A percentile compares a stretch with the other conserved stretches of the same genome.
These are phyloP conservation scores for Calcarisporium arbuscula DNA, from an alignment of 2,329 filamentous ascomycete genomes.

Conservation along the genomic window DNA sequence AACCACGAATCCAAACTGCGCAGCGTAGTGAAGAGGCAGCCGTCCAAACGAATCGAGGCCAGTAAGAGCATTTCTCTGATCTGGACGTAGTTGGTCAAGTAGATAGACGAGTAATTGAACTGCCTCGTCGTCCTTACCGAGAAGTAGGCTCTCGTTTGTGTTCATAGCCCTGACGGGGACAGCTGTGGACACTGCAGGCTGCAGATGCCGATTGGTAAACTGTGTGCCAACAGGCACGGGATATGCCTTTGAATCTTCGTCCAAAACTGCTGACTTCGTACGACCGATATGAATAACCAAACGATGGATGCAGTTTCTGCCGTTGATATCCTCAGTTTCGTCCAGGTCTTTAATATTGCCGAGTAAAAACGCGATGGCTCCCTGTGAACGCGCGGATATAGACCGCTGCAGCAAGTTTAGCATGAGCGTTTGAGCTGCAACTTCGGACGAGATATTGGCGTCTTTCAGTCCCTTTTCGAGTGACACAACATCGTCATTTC, in stretches of 20 bases:
- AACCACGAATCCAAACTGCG: conserved; percentile 90
- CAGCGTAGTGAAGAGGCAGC: conserved; percentile 84
- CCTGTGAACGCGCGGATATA: conserved; percentile 62
- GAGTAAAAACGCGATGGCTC: conserved; percentile 67
- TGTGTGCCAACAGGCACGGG: conserved; percentile 43
- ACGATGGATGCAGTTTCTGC: conserved; percentile 87
- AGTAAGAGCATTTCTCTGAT: conserved; percentile 62
- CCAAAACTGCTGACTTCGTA: conserved; percentile 46
- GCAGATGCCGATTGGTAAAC: conserved; percentile 67
- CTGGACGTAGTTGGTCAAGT: conserved; percentile 60
- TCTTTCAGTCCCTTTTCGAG: conserved; percentile 53
- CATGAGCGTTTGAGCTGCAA: conserved; percentile 57
- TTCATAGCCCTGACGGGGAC: conserved; percentile 54
- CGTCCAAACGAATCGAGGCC: conserved; percentile 74
- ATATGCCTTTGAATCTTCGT: conserved; percentile 46
- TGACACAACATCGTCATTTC: conserved; percentile 55
- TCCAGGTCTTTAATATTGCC: conserved; percentile 64
- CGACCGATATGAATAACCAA: conserved; percentile 88
- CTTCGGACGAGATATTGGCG: conserved; percentile 37
- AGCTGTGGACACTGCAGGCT: conserved; percentile 66
- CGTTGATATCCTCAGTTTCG: conserved; percentile 88
- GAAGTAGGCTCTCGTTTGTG: conserved; percentile 59
- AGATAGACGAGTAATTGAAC: conserved; percentile 60
- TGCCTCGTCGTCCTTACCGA: conserved; percentile 65
- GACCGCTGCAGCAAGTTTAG: conserved; percentile 73